phyloP scores from a whole-genome alignment of 176 grass and related monocot species.

The Aegilops bicornis region DNA sequence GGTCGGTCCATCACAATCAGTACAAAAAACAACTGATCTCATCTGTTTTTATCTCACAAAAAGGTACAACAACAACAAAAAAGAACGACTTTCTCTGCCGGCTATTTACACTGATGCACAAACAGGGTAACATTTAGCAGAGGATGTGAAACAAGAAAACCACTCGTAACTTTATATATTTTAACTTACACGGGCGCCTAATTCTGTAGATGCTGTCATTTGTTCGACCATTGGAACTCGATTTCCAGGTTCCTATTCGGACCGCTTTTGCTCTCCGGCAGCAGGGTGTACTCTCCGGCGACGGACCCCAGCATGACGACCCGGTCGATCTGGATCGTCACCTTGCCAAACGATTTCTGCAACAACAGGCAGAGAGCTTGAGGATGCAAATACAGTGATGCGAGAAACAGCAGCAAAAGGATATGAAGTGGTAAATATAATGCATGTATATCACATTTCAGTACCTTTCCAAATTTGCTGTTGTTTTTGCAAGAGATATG shows the following conservation, averaged over 20 bases:
- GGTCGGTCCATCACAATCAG: conserved; percentile 50
- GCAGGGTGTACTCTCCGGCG: conserved; percentile 85
- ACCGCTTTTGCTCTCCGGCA: conserved; percentile 96
- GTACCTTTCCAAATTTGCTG: conserved; percentile 99
- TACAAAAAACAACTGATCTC: conserved; percentile 42
- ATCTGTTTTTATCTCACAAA: conserved; percentile 37
- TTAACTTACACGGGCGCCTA: conserved; percentile 49
- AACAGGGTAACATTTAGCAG: conserved; percentile 45
- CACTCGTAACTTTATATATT: conserved; percentile 39
- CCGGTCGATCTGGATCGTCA: conserved; percentile 94
- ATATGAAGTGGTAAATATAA: not conserved
- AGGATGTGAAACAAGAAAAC: conserved; percentile 37
- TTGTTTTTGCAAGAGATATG: conserved; percentile 99
- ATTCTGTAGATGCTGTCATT: conserved; percentile 49
- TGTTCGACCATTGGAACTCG: conserved; percentile 99
- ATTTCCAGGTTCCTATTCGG: conserved; percentile 93
- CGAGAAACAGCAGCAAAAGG: not conserved
- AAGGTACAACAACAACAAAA: conserved; percentile 28
- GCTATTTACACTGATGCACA: conserved; percentile 76
- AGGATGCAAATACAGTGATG: not conserved
- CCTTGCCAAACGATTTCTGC: conserved; percentile 98
- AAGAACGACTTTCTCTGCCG: conserved; percentile 41
- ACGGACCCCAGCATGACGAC: conserved; percentile 99
- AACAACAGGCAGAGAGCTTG: conserved; percentile 9
- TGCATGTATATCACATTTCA: not conserved